Evolutionary conservation across 495 filamentous ascomycete genomes (phyloP), one percentile per base, ranked within the genome.

Genomic region (Neurospora intermedia): DNA sequence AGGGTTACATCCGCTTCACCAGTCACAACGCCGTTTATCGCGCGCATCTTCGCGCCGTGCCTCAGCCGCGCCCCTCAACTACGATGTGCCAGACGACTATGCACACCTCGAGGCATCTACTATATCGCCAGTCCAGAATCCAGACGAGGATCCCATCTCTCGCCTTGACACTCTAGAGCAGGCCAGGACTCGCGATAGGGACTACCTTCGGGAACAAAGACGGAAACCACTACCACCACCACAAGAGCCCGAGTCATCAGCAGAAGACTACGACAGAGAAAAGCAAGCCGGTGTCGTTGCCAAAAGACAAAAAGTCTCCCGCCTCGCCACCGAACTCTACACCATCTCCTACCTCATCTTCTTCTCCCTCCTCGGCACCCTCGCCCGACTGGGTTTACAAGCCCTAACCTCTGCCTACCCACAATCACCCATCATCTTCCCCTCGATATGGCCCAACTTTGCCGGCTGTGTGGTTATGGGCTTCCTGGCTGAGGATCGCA

Each of bases 381-480:
- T 98, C 40, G 89, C 94, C 13, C 87, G 95, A 11, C 86, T 98
- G 0, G 94, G 94, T 31, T 82, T 98, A 3, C 89, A 94, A 77
- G 89, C 91, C 66, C 82, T 99, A 38, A 95, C 94, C 5, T 88
- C 88, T 74, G 96, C 88, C 72, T 98, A 97, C 82, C 88, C 90
- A 11, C 91, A 91, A 27, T 88, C 92, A 0, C 94, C 94, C 6
- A 83, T 94, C 39, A 83, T 89, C 4, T 93, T 91, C 42, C 84
- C 88, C 54, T 90, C 93, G 4, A 82, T 97, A 41, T 99, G 96
- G 96, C 91, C 95, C 62, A 97, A 99, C 76, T 91, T 97, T 74
- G 87, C 82, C n/a, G 96, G 96, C 11, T 90, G 90, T 72, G 76
- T 97, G 0, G 72, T 97, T 66, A 90, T 99, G 88, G 95, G 96